Evolutionary conservation across 352 stramenopile species (phyloP).

Genomic region (Pythium plurisporium): DNA sequence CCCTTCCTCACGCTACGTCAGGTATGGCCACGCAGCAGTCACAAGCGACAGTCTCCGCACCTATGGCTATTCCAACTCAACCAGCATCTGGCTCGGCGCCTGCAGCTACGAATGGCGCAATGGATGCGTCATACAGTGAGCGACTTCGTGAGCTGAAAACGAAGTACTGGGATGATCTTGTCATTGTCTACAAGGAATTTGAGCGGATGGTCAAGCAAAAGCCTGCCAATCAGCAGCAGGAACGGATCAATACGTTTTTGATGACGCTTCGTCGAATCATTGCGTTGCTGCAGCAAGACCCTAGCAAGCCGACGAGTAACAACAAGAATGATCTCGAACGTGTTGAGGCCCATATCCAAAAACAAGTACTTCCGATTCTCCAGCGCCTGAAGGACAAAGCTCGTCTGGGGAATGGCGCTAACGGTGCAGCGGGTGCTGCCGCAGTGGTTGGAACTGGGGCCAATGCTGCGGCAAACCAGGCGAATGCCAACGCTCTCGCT

Average conservation of each 20-base stretch:
- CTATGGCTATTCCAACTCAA: conserved; percentile 12
- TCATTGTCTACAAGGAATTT: conserved; percentile 83
- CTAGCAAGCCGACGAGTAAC: conserved; percentile 66
- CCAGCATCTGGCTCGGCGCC: too few species aligned
- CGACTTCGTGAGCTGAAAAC: conserved; percentile 67
- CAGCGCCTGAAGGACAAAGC: conserved; percentile 74
- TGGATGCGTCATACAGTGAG: conserved; percentile 59
- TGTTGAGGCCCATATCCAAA: conserved; percentile 79
- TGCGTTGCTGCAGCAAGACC: conserved; percentile 72
- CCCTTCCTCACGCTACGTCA: conserved; percentile 1
- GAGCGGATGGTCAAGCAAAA: conserved; percentile 85
- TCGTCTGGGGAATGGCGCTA: conserved; percentile 18
- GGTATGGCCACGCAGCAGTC: background rate
- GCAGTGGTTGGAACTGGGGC: conserved; percentile 11
- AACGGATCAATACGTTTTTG: conserved; percentile 79
- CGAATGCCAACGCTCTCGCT: conserved; percentile 10
- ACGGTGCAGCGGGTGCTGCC: background rate
- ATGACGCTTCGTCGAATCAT: conserved; percentile 81
- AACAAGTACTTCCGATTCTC: conserved; percentile 77
- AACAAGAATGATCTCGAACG: conserved; percentile 79
- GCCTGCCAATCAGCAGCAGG: conserved; percentile 66
- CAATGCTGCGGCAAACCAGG: conserved; percentile 22
- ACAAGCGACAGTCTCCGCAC: background rate
- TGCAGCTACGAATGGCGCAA: conserved; percentile 8
- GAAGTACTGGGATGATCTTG: conserved; percentile 82